Evolutionary conservation across 106 monocot genomes (phyloP), one percentile per base, ranked within the genome.

Genomic region (Chionographis japonica): DNA sequence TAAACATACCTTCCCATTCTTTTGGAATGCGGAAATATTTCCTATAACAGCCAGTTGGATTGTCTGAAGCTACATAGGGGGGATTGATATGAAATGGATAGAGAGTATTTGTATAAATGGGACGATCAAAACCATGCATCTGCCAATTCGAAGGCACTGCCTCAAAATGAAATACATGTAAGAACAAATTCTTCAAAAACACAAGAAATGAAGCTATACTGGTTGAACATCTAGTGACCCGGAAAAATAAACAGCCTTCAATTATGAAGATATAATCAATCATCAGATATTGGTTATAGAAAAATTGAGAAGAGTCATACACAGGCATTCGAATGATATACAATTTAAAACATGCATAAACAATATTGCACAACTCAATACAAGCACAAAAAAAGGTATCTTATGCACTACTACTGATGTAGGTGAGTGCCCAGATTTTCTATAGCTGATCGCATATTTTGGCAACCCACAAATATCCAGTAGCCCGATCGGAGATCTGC

Each of bases 81-180:
- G 98, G 98, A 68, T 98, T 74, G 50, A 93, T 40, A 68, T 77
- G 82, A 88, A 98, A 98, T 37, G 93, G 98, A 78, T 98, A 98
- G n/a, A 60, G 8, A 20, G 61, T 68, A 69, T 98, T 98, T 60
- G 98, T 98, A 63, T 98, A 98, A 72, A 98, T 98, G 6, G 98
- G 98, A 27, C 74, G 65, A 75, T 98, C 98, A 85, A 81, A 90
- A 20, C 98, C 98, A 85, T 98, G 92, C 98, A 90, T 90, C 74
- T 98, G 98, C 98, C 98, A 98, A 62, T 98, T 98, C 42, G 98
- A 98, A 60, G 98, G 98, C 78, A 98, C 98, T 98, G 90, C 49
- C 54, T 39, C 51, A 79, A 71, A 68, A 80, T 68, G 51, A 6
- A 37, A 13, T 54, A 42, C 43, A 43, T 67, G 52, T 80, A 54